phyloP scores from a whole-genome alignment of 1,284 basidiomycete genomes.

The Microbotryum violaceum region DNA sequence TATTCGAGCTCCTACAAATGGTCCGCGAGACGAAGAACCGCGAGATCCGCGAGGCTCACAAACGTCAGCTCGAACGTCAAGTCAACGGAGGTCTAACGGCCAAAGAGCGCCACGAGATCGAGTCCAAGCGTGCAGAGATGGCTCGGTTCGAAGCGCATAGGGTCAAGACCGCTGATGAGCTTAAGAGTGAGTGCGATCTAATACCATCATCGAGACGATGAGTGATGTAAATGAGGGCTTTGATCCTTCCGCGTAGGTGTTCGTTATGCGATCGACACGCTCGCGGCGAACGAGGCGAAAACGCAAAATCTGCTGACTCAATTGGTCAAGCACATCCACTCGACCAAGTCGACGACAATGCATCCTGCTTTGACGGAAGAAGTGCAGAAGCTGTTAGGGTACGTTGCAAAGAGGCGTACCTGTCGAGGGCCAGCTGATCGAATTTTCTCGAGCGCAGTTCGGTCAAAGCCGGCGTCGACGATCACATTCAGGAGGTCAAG shows the following conservation, averaged over 20 bases:
- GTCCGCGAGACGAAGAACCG: constrained; percentile 17
- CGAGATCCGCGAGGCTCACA: constrained; percentile 4
- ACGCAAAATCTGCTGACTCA: constrained; percentile 10
- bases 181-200: constrained; percentile 1
- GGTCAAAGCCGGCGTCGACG: constrained; percentile 23
- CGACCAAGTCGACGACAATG: constrained; percentile 12
- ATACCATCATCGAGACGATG: not conserved
- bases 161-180: constrained; percentile 2
- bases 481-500: constrained; percentile 24
- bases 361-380: constrained; percentile 20
- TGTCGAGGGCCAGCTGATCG: not conserved
- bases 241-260: too few relatives aligned
- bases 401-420: not conserved
- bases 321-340: constrained; percentile 11
- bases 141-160: constrained; percentile 13
- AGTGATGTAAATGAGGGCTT: constrained; percentile 8
- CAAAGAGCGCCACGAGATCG: constrained; percentile 18
- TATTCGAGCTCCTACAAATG: constrained; percentile 20
- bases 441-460: not conserved
- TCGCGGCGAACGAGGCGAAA: not conserved
- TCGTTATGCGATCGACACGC: constrained; percentile 6
- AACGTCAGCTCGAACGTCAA: constrained; percentile 3
- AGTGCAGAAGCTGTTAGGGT: constrained; percentile 20
- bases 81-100: constrained; percentile 4
- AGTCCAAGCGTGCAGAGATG: constrained; percentile 20